Percentiles rank a stretch among this genome's conserved stretches.
These are phyloP conservation scores for Exophiala aquamarina DNA, from an alignment of 2,329 filamentous ascomycete species.

Conservation along the genomic window DNA sequence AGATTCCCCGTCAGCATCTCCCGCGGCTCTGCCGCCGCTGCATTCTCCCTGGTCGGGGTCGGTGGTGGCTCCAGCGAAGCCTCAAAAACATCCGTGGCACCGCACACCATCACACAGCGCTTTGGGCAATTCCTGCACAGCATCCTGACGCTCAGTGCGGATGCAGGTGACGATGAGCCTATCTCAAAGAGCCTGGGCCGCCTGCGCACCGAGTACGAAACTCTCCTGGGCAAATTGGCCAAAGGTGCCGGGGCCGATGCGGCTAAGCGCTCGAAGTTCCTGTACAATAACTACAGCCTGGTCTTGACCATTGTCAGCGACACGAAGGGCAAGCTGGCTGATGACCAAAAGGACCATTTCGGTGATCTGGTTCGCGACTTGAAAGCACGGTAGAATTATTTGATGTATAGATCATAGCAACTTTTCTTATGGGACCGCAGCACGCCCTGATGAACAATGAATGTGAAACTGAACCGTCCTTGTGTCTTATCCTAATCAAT, in stretches of 20 bases:
- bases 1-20: constrained; percentile 48
- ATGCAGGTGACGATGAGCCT: constrained; percentile 91
- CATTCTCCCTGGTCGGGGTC: constrained; percentile 49
- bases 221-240: constrained; percentile 75
- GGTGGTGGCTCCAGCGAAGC: constrained; percentile 50
- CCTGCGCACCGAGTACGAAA: constrained; percentile 77
- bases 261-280: constrained; percentile 79
- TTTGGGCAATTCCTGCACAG: constrained; percentile 91
- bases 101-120: constrained; percentile 89
- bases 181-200: constrained; percentile 77
- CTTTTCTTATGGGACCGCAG: too few relatives aligned
- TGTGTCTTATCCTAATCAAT: too few relatives aligned
- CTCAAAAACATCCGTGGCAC: constrained; percentile 70
- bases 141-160: constrained; percentile 77
- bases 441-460: too few relatives aligned
- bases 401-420: too few relatives aligned
- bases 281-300: constrained; percentile 95
- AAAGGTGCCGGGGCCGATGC: constrained; percentile 69
- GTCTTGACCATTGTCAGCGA: constrained; percentile 85
- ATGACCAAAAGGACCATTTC: constrained; percentile 76
- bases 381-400: constrained; percentile 11
- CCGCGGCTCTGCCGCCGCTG: constrained; percentile 48
- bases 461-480: too few relatives aligned
- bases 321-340: constrained; percentile 48
- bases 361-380: constrained; percentile 51